Evolutionary conservation across 768 basidiomycete species (phyloP), one percentile per base, ranked within the genome.

Genomic region (Fistulinella prunicolor): DNA sequence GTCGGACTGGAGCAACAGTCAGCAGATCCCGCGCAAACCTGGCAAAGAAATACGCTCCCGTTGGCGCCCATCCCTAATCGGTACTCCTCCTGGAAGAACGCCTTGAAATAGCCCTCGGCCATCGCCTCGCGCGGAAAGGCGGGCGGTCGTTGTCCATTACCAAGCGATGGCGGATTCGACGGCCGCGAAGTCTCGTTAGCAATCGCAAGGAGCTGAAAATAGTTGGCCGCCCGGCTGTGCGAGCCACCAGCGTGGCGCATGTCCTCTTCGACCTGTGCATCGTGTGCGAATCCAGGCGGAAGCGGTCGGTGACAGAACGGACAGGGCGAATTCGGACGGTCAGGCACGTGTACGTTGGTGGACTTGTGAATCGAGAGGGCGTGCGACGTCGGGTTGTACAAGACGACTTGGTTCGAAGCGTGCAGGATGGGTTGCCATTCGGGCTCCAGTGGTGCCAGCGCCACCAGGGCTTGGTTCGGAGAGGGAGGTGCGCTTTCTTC

Each of bases 11-110:
- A 20, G 42, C 26, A 37, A 13, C 34, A 20, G 22, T 1, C 0
- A 17, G 21, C 23, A 44, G n/a, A n/a, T n/a, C n/a, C n/a, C n/a
- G n/a, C n/a, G 40, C 76, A 17, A 49, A 90, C 90, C 76, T 89
- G 88, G 58, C 91, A 94, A 3, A 95, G 73, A 62, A 76, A 96
- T 1, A 98, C 94, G 21, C 77, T 86, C 2, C 95, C 94, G 59
- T 93, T 92, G 0, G 94, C 94, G 36, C 94, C 94, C 90, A 96
- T 94, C 1, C 94, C 94, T 6, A 98, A 74, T 49, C 85, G 80
- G 51, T 78, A 82, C 55, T 94, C 91, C 59, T 96, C 94, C 48
- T 85, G 81, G 61, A 98, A 98, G 72, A 95, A 98, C 0, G 89
- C 78, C 55, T 85, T 81, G 70, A 94, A 95, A 64, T 97, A 97